These are phyloP conservation scores for Whalleya microplaca DNA, from an alignment of 2,329 filamentous ascomycete genomes.

Conservation along the genomic window DNA sequence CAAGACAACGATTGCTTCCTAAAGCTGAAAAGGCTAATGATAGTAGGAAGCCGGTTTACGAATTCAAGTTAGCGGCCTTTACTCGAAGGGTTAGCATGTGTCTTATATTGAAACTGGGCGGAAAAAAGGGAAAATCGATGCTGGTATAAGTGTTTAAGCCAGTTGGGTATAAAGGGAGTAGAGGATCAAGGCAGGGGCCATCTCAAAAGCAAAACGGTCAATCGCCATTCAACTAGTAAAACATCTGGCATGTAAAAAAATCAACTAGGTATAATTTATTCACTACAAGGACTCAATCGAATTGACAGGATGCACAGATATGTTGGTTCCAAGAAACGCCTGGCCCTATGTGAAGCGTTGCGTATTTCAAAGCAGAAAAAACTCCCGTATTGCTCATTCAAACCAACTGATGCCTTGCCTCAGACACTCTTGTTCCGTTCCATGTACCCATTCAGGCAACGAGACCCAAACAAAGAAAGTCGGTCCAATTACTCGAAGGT, in stretches of 20 bases:
- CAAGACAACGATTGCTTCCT: neutral
- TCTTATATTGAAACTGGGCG: too few relatives aligned
- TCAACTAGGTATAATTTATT: constrained; percentile 8
- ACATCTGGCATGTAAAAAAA: constrained; percentile 18
- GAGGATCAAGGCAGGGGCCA: too few relatives aligned
- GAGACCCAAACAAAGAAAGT: constrained; percentile 6
- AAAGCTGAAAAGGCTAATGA: too few relatives aligned
- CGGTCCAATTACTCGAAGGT: constrained; percentile 14
- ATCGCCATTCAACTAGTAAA: too few relatives aligned
- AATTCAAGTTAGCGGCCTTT: too few relatives aligned
- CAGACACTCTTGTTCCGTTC: constrained; percentile 21
- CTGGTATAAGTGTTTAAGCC: too few relatives aligned
- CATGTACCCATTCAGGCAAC: constrained; percentile 11
- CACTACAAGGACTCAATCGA: constrained; percentile 2
- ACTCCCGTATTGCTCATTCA: constrained; percentile 33
- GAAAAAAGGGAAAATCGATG: too few relatives aligned
- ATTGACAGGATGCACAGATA: constrained; percentile 18
- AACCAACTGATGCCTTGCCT: constrained; percentile 27
- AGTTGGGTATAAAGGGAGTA: too few relatives aligned
- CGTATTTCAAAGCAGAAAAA: constrained; percentile 24
- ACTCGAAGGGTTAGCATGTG: too few relatives aligned
- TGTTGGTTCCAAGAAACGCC: constrained; percentile 29
- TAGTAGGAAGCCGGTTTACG: too few relatives aligned
- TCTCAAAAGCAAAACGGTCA: too few relatives aligned
- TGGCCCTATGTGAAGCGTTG: constrained; percentile 28